Conservation (phyloP, 192 early-diverging fungal species). For the Podila epigama region DNA sequence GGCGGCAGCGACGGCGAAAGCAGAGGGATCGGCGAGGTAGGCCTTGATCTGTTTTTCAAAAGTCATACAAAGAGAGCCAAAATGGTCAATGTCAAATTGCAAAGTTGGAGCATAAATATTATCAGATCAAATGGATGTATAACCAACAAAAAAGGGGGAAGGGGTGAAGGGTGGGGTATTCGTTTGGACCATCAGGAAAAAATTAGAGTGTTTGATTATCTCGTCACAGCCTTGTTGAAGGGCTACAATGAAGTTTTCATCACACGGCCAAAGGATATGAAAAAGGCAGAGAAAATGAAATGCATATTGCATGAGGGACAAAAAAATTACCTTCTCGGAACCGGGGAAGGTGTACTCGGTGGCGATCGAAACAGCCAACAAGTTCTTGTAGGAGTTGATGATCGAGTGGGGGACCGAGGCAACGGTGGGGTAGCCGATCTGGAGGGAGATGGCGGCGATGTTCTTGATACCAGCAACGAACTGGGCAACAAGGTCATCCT, state of each 20-base stretch:
- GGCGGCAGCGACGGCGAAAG: constrained; percentile 82
- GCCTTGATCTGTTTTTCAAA: constrained; percentile 80
- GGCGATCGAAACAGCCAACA: constrained; percentile 89
- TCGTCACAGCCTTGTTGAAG: constrained; percentile 47
- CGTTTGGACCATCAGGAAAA: constrained; percentile 69
- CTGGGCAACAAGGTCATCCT: constrained; percentile 69
- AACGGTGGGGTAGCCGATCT: constrained; percentile 76
- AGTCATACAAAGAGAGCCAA: not conserved
- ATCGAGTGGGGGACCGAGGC: constrained; percentile 94
- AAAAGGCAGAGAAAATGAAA: not conserved
- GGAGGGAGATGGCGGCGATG: constrained; percentile 86
- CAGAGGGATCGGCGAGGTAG: constrained; percentile 90
- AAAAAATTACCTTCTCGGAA: constrained; percentile 74
- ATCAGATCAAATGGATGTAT: not conserved
- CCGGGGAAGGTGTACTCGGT: constrained; percentile 92
- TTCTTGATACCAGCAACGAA: constrained; percentile 74
- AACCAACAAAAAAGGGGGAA: constrained; percentile 1
- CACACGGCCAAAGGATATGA: constrained; percentile 39
- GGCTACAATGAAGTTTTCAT: constrained; percentile 53
- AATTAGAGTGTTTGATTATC: constrained; percentile 73
- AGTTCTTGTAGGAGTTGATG: constrained; percentile 98
- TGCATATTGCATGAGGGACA: not conserved
- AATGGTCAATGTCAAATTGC: constrained; percentile 4
- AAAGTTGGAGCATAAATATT: not conserved
- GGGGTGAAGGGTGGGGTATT: not conserved